Conservation (phyloP, 495 filamentous ascomycete genomes). For the Penicillium egyptiacum region DNA sequence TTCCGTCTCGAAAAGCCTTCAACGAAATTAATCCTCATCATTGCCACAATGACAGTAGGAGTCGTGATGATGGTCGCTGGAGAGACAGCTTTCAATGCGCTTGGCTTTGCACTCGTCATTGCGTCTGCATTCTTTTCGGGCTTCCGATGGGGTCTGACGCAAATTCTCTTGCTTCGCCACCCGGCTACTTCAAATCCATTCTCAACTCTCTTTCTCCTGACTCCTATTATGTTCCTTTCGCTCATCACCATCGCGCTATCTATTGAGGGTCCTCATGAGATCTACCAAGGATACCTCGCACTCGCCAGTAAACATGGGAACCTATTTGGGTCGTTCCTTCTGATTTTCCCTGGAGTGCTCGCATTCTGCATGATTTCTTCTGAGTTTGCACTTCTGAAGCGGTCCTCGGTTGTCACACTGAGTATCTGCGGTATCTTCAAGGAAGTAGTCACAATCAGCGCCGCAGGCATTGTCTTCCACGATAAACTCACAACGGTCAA, state of each 20-base stretch:
- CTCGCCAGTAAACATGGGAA: conserved; percentile 68
- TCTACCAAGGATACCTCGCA: conserved; percentile 59
- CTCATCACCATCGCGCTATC: conserved; percentile 79
- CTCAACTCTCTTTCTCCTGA: conserved; percentile 93
- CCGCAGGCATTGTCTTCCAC: conserved; percentile 84
- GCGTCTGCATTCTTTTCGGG: conserved; percentile 91
- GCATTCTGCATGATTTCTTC: conserved; percentile 96
- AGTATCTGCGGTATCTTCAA: conserved; percentile 99
- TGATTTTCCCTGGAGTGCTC: conserved; percentile 87
- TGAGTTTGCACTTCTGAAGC: conserved; percentile 93
- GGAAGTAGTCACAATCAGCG: conserved; percentile 94
- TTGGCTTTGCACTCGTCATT: conserved; percentile 91
- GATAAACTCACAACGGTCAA: conserved; percentile 90
- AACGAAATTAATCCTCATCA: conserved; percentile 79
- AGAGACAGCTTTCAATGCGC: conserved; percentile 84
- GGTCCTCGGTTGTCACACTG: conserved; percentile 92
- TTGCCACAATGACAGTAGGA: conserved; percentile 88
- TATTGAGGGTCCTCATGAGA: conserved; percentile 72
- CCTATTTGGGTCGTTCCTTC: conserved; percentile 54
- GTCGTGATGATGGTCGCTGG: conserved; percentile 99
- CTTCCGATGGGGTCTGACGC: conserved; percentile 95
- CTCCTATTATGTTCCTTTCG: conserved; percentile 91
- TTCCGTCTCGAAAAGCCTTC: conserved; percentile 91
- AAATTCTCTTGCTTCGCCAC: conserved; percentile 91
- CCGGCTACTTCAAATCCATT: conserved; percentile 97